These are phyloP conservation scores for Diplodia seriata DNA, from an alignment of 2,329 filamentous ascomycete species.

Conservation along the genomic window DNA sequence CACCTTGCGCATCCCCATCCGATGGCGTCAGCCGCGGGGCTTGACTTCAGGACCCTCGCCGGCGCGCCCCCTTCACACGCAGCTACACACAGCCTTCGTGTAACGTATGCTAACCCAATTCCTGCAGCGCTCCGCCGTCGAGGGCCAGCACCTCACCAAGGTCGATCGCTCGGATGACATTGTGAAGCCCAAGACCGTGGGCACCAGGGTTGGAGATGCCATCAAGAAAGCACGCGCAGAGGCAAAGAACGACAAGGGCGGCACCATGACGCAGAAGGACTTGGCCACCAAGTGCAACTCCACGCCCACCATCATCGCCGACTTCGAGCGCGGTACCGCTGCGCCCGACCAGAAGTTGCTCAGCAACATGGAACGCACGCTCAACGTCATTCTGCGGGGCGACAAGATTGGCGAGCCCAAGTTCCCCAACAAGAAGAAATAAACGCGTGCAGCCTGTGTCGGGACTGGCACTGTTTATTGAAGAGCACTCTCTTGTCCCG, in stretches of 20 bases:
- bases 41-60: background rate
- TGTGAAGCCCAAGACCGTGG: conserved; percentile 90
- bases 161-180: conserved; percentile 98
- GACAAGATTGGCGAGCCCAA: conserved; percentile 83
- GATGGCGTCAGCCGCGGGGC: conserved; percentile 11
- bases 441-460: conserved; percentile 2
- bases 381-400: conserved; percentile 88
- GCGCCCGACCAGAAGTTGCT: conserved; percentile 85
- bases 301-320: conserved; percentile 77
- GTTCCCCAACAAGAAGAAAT: conserved; percentile 73
- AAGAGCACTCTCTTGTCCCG: background rate
- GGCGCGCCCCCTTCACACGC: background rate
- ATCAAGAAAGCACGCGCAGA: conserved; percentile 81
- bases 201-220: conserved; percentile 78
- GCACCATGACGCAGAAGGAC: conserved; percentile 85
- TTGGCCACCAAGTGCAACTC: conserved; percentile 89
- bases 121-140: conserved; percentile 57
- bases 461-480: background rate
- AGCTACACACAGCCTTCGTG: background rate
- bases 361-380: conserved; percentile 76
- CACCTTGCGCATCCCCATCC: conserved; percentile 15
- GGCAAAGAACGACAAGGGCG: conserved; percentile 77
- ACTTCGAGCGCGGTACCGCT: conserved; percentile 83
- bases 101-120: conserved; percentile 50
- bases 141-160: conserved; percentile 96